These are phyloP conservation scores for Talaromyces pinophilus DNA, from an alignment of 2,329 filamentous ascomycete species.

Conservation along the genomic window DNA sequence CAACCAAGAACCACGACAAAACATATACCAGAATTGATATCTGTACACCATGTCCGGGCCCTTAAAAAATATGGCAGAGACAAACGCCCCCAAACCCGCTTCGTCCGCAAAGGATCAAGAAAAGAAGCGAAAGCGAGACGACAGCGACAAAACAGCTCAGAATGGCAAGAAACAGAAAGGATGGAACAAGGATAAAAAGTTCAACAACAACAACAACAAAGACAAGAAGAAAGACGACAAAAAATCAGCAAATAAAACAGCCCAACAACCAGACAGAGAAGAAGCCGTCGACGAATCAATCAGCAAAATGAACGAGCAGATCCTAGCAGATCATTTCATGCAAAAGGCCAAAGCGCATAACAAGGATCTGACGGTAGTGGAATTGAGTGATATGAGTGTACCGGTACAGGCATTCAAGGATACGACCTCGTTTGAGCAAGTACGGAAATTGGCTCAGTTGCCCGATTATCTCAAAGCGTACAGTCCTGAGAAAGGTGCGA, in stretches of 20 bases:
- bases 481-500: slow-evolving; percentile 56
- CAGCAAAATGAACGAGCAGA: slow-evolving; percentile 75
- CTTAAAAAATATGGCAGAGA: slow-evolving; percentile 28
- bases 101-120: slow-evolving; percentile 36
- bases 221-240: slow-evolving; percentile 29
- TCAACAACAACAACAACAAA: slow-evolving; percentile 30
- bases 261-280: slow-evolving; percentile 58
- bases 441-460: slow-evolving; percentile 69
- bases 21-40: not conserved
- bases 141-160: slow-evolving; percentile 33
- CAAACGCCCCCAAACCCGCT: slow-evolving; percentile 24
- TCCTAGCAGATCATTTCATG: slow-evolving; percentile 83
- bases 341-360: slow-evolving; percentile 77
- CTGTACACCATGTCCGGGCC: slow-evolving; percentile 5
- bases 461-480: slow-evolving; percentile 73
- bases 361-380: slow-evolving; percentile 75
- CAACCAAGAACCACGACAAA: not conserved
- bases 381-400: slow-evolving; percentile 79
- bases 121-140: slow-evolving; percentile 46
- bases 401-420: slow-evolving; percentile 75
- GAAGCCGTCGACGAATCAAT: slow-evolving; percentile 78
- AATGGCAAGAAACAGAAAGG: slow-evolving; percentile 27
- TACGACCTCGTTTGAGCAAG: slow-evolving; percentile 70
- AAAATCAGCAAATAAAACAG: not conserved
- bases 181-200: slow-evolving; percentile 33